These are phyloP conservation scores for Blastomyces parvus DNA, from an alignment of 2,329 filamentous ascomycete genomes.

Conservation along the genomic window DNA sequence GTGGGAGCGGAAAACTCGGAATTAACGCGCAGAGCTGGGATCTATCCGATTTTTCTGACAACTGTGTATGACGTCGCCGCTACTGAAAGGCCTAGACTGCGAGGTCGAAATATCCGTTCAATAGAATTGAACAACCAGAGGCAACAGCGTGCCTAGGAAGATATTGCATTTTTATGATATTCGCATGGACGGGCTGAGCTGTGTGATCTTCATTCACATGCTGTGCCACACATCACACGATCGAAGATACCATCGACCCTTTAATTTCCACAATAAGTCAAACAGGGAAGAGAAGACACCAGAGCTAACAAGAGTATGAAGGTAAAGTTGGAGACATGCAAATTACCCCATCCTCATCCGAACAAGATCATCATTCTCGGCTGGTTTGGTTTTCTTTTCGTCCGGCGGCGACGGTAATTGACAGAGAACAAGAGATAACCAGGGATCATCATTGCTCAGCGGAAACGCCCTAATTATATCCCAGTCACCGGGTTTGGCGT, in stretches of 20 bases:
- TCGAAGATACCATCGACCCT: neutral
- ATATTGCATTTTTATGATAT: neutral
- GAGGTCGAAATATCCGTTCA: neutral
- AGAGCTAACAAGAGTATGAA: neutral
- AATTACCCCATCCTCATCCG: neutral
- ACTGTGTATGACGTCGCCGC: neutral
- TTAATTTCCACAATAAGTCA: neutral
- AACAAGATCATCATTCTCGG: neutral
- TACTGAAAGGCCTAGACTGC: neutral
- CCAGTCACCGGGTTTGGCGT: neutral
- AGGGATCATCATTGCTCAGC: neutral
- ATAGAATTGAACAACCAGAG: neutral
- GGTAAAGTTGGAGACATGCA: neutral
- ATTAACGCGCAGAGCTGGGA: neutral
- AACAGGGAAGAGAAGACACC: neutral
- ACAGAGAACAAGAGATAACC: neutral
- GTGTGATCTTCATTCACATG: neutral
- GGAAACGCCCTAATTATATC: neutral
- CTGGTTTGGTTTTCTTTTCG: neutral
- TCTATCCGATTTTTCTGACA: neutral
- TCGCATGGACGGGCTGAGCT: neutral
- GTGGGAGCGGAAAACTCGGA: neutral
- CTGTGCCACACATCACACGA: neutral
- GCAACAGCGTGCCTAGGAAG: neutral
- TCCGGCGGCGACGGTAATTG: neutral